phyloP scores from a whole-genome alignment of 257 asterid genomes.

The Jacaranda mimosifolia region DNA sequence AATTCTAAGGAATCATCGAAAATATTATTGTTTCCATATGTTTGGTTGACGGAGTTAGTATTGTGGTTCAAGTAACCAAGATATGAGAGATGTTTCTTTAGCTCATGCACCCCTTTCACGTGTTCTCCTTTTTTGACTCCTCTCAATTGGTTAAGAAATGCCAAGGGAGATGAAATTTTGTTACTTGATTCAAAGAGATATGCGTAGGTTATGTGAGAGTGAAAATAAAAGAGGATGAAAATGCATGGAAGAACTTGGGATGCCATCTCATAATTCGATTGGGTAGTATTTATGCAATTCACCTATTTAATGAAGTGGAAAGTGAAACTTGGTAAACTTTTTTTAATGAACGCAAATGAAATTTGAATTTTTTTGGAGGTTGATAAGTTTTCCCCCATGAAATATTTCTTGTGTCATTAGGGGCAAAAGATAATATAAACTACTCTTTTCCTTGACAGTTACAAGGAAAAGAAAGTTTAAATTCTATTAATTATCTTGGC shows the following conservation, averaged over 20 bases:
- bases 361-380: not conserved
- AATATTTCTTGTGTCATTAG: no score
- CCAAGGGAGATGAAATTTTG: not conserved
- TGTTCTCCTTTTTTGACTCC: conserved; percentile 18
- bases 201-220: conserved; percentile 15
- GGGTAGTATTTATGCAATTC: not conserved
- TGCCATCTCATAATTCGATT: conserved; percentile 6
- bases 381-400: not conserved
- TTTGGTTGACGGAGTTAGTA: not conserved
- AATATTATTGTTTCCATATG: not conserved
- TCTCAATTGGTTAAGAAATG: conserved; percentile 11
- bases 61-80: conserved; percentile 25
- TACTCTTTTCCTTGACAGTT: no score
- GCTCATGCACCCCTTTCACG: not conserved
- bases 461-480: no score
- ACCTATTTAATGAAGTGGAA: not conserved
- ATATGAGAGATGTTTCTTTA: conserved; percentile 26
- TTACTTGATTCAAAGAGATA: conserved; percentile 2
- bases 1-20: conserved; percentile 3
- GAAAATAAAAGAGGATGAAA: not conserved
- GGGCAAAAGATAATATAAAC: no score
- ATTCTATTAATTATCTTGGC: no score
- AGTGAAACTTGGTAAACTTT: conserved; percentile 1
- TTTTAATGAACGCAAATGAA: not conserved
- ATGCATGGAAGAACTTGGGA: not conserved